Base-by-base conservation (phyloP, 345 rosid genomes). In the Arabis alpina region DNA sequence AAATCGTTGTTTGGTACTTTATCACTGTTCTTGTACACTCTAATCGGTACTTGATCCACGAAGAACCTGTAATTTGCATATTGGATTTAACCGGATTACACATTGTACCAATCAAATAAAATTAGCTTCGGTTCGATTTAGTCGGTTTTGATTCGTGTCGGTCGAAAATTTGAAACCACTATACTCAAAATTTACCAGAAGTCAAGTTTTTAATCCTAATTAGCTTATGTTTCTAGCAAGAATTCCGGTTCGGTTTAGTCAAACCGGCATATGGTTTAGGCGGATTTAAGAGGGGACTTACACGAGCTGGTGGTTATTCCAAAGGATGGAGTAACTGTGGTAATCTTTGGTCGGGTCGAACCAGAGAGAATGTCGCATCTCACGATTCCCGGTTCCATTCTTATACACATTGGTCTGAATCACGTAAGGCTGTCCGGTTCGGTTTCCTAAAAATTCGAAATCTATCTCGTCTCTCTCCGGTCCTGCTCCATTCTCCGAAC, bases 361-460 rank as follows among this genome's bases (percentile, higher is more conserved):
- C 97, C 99, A 93, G 8, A 93, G 95, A 58, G 77, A 53, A 82
- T 93, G 97, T 63, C 97, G 79, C 98, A 93, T 93, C 80, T 93
- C 99, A 5, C 99, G 85, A 28, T 59, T 53, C 2, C 99, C 99
- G 24, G 84, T 85, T n/a, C 99, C 99, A 49, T 89, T 87, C 71
- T 94, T 94, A 77, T 79, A 94, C 30, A 94, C 82, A 72, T 94
- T 94, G 56, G 99, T 94, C 62, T 94, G 99, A 28, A 94, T 82
- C 52, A 94, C 59, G 62, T 91, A 94, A 0, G 99, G 99, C 24
- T 94, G 65, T 23, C 99, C 98, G 2, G 82, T 89, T 74, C 98
- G 85, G 41, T 94, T 94, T 55, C 99, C 99, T 76, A 94, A 54
- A 86, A 94, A 94, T 83, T 94, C 99, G 58, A 94, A 82, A 69